Percentiles rank a stretch among this genome's conserved stretches.
Evolutionary conservation across 345 rosid genomes (phyloP).

Genomic region (Brassica juncea): DNA sequence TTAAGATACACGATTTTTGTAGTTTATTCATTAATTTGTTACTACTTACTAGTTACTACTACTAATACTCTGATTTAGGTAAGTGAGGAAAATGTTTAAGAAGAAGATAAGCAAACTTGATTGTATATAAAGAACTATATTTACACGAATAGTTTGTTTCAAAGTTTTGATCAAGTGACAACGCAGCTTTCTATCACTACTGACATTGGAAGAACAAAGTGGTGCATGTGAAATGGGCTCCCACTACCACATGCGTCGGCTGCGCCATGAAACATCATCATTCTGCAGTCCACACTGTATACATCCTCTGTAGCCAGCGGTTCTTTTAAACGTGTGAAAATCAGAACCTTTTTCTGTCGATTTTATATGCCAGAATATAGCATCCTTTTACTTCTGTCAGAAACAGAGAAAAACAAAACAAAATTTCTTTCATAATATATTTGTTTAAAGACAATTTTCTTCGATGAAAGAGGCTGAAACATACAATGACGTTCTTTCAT

Average conservation of each 20-base stretch:
- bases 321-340: background rate
- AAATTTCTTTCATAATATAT: background rate
- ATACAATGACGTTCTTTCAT: background rate
- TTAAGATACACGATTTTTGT: background rate
- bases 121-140: background rate
- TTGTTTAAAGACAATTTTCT: background rate
- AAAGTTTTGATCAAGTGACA: conserved; percentile 14
- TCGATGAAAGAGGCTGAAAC: background rate
- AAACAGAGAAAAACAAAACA: background rate
- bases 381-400: background rate
- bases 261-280: conserved; percentile 22
- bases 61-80: no score
- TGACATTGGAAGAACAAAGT: conserved; percentile 26
- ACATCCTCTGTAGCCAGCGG: conserved; percentile 15
- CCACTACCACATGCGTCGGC: conserved; percentile 37
- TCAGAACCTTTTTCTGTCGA: background rate
- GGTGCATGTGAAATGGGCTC: conserved; percentile 31
- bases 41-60: no score
- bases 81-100: background rate
- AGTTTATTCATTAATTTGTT: background rate
- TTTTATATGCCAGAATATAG: background rate
- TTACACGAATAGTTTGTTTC: conserved; percentile 4
- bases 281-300: conserved; percentile 19
- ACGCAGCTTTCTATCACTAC: conserved; percentile 21
- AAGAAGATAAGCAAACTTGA: background rate